Percentiles rank a stretch among this genome's conserved stretches.
These are phyloP conservation scores for Talaromyces wortmannii DNA, from an alignment of 495 filamentous ascomycete genomes.

Conservation along the genomic window DNA sequence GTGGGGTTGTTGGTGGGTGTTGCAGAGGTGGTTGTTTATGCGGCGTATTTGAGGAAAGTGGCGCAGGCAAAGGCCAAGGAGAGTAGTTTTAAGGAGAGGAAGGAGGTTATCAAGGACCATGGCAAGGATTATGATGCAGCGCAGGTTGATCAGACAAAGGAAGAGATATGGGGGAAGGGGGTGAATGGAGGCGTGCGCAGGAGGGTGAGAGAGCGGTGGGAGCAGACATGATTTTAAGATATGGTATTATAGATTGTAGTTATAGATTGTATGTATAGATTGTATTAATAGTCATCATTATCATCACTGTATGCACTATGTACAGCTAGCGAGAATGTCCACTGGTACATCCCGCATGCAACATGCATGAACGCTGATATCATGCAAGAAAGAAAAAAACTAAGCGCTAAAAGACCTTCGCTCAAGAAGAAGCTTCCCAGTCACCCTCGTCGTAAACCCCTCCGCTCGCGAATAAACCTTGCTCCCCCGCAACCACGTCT, in stretches of 20 bases:
- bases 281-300: neutral
- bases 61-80: conserved; percentile 63
- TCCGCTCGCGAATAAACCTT: conserved; percentile 60
- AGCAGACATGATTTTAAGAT: conserved; percentile 15
- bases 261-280: neutral
- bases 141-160: conserved; percentile 7
- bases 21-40: conserved; percentile 84
- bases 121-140: conserved; percentile 1
- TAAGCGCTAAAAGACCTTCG: conserved; percentile 33
- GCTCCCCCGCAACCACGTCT: conserved; percentile 83
- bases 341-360: no score
- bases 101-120: conserved; percentile 53
- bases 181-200: conserved; percentile 38
- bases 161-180: conserved; percentile 39
- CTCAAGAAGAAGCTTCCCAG: conserved; percentile 57
- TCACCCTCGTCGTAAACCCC: conserved; percentile 56
- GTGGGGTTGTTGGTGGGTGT: conserved; percentile 58
- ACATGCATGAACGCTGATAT: conserved; percentile 6
- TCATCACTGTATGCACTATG: neutral
- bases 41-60: conserved; percentile 74
- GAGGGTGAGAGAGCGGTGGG: conserved; percentile 38
- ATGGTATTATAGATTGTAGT: neutral
- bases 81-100: conserved; percentile 58
- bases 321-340: conserved; percentile 2
- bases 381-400: conserved; percentile 5